phyloP scores from a whole-genome alignment of 768 basidiomycete genomes.

The Cyclocybe cylindracea region DNA sequence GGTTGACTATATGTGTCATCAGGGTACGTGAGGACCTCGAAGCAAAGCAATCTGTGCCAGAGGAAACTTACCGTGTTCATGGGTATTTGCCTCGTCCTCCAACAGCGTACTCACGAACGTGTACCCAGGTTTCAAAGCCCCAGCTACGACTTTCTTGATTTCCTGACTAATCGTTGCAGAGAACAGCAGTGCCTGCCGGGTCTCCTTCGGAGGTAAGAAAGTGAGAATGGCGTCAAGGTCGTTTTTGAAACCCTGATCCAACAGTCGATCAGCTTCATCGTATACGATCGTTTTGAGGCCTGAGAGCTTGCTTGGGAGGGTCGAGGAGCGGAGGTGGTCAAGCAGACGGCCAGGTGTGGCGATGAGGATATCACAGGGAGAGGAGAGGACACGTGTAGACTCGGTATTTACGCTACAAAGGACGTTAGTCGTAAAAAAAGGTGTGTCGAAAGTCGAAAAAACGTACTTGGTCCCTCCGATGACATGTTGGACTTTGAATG shows the following conservation, averaged over 20 bases:
- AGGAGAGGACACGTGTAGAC: conserved; percentile 21
- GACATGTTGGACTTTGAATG: conserved; percentile 44
- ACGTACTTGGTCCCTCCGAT: conserved; percentile 59
- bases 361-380: conserved; percentile 56
- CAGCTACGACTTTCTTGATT: conserved; percentile 45
- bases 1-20: conserved; percentile 35
- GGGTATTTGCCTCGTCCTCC: conserved; percentile 59
- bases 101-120: conserved; percentile 59
- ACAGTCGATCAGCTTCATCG: conserved; percentile 75
- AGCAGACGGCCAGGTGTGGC: conserved; percentile 78
- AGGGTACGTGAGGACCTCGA: background rate
- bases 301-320: conserved; percentile 34
- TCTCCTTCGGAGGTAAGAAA: conserved; percentile 36
- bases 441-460: background rate
- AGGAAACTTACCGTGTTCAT: conserved; percentile 50
- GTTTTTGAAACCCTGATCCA: conserved; percentile 73
- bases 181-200: conserved; percentile 68
- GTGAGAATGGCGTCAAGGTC: conserved; percentile 65
- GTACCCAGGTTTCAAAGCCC: conserved; percentile 28
- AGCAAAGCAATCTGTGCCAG: too few relatives aligned
- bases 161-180: conserved; percentile 77
- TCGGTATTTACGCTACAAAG: conserved; percentile 13
- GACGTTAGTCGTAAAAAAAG: background rate
- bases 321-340: conserved; percentile 57
- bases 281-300: conserved; percentile 51